A percentile compares a stretch with the other conserved stretches of the same genome.
These are phyloP conservation scores for Gypsophila paniculata DNA, from an alignment of 179 eudicot genomes.

Conservation along the genomic window DNA sequence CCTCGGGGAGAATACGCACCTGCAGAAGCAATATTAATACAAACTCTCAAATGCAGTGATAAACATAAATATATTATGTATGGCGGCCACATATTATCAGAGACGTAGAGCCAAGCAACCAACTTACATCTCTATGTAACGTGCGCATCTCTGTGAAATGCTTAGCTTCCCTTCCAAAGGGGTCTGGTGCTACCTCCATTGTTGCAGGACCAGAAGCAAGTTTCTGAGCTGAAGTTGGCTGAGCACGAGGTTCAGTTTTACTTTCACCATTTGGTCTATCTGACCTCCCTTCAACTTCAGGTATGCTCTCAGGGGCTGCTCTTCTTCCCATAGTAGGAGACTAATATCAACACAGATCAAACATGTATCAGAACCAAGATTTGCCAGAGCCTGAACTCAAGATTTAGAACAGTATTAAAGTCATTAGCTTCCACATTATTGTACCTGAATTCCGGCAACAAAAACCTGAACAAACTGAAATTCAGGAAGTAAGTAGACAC, in stretches of 20 bases:
- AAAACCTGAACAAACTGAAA: constrained; percentile 90
- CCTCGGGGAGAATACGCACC: constrained; percentile 89
- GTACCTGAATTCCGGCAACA: constrained; percentile 88
- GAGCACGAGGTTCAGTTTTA: constrained; percentile 49
- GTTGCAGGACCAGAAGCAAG: constrained; percentile 53
- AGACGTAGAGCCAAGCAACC: neutral
- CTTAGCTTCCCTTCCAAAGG: constrained; percentile 89
- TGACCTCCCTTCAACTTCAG: constrained; percentile 41
- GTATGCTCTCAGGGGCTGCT: constrained; percentile 41
- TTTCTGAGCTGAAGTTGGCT: constrained; percentile 78
- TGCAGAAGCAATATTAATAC: constrained; percentile 26
- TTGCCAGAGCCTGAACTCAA: neutral
- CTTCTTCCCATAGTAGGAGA: constrained; percentile 91
- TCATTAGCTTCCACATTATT: constrained; percentile 6
- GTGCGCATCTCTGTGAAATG: constrained; percentile 92
- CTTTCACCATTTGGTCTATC: constrained; percentile 63
- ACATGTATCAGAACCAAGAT: constrained; percentile 5
- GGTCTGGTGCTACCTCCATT: constrained; percentile 64
- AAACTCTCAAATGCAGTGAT: constrained; percentile 9
- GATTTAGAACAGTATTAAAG: constrained; percentile 7
- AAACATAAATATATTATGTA: constrained; percentile 15
- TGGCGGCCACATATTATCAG: neutral
- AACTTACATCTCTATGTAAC: constrained; percentile 78
- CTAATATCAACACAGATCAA: constrained; percentile 30
- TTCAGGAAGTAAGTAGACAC: constrained; percentile 87